Percentiles rank a stretch among this genome's conserved stretches.
phyloP scores from a whole-genome alignment of 164 flowering plant species.

The Cinnamomum chago region DNA sequence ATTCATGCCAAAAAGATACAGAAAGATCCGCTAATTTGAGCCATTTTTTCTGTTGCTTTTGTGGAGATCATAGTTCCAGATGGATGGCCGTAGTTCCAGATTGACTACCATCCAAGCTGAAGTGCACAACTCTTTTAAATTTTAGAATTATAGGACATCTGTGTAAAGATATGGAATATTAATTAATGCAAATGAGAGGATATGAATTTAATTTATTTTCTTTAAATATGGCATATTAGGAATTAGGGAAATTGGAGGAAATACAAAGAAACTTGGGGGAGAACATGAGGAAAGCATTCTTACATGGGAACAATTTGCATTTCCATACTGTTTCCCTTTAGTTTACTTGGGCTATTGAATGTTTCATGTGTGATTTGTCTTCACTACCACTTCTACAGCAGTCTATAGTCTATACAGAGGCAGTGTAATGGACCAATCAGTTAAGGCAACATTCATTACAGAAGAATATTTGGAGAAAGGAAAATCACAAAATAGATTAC shows the following conservation, averaged over 20 bases:
- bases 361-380: no score
- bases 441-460: no score
- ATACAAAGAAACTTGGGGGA: background rate
- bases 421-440: no score
- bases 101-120: background rate
- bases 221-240: background rate
- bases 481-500: no score
- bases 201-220: background rate
- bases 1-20: background rate
- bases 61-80: background rate
- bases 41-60: background rate
- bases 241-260: background rate
- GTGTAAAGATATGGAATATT: background rate
- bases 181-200: background rate
- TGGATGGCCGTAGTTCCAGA: background rate
- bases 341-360: no score
- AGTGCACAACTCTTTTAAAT: no score
- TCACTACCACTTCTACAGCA: no score
- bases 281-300: background rate
- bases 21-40: background rate
- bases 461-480: no score
- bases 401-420: no score
- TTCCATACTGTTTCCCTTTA: background rate
- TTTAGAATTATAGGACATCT: background rate
- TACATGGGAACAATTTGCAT: background rate